phyloP scores from a whole-genome alignment of 257 asterid species.

The Solanum chmielewskii region DNA sequence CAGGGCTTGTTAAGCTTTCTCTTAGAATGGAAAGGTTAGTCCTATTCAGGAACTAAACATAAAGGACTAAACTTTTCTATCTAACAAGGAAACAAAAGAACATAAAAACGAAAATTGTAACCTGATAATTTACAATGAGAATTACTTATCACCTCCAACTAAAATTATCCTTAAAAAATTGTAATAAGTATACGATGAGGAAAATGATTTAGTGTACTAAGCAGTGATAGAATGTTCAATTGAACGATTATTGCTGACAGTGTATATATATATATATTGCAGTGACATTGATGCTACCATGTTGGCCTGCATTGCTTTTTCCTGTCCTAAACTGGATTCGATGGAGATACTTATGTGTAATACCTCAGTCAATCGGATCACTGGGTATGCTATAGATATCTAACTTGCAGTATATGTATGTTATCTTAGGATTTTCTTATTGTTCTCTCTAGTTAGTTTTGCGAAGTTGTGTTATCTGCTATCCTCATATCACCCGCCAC shows the following conservation, averaged over 20 bases:
- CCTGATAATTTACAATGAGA: not conserved
- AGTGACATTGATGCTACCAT: constrained; percentile 81
- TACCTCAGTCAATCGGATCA: constrained; percentile 55
- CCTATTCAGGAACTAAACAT: constrained; percentile 7
- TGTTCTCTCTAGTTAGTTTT: not conserved
- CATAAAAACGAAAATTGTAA: not conserved
- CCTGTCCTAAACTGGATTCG: constrained; percentile 76
- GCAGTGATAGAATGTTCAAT: not conserved
- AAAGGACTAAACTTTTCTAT: not conserved
- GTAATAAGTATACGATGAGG: not conserved
- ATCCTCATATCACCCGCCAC: not conserved
- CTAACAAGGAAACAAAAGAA: not conserved
- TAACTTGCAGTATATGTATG: not conserved
- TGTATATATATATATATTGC: constrained; percentile 21
- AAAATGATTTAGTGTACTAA: not conserved
- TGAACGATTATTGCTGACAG: not conserved
- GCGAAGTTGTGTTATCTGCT: not conserved
- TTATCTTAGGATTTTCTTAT: not conserved
- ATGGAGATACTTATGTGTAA: constrained; percentile 61
- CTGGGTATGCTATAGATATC: constrained; percentile 46
- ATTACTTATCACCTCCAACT: not conserved
- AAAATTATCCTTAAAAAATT: not conserved
- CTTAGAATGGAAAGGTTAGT: constrained; percentile 81
- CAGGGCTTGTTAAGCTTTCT: constrained; percentile 55
- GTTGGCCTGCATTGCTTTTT: constrained; percentile 92